phyloP scores from a whole-genome alignment of 2,329 filamentous ascomycete genomes.

The Talaromyces sp. region DNA sequence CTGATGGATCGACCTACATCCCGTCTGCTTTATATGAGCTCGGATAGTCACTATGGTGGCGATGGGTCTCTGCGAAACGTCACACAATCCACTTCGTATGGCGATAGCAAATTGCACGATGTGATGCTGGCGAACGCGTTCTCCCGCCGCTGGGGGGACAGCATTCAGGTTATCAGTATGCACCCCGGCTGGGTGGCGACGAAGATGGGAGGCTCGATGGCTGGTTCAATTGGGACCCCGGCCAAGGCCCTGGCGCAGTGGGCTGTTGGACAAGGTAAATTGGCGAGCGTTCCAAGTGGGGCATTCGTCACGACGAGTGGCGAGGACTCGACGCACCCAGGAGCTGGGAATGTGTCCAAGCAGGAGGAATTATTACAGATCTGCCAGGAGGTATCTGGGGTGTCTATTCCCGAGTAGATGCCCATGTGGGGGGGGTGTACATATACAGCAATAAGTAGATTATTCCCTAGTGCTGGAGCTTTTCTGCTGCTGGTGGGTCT shows the following conservation, averaged over 20 bases:
- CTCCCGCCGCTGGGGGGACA: conserved; percentile 48
- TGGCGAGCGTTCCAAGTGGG: conserved; percentile 22
- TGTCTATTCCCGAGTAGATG: conserved; percentile 1
- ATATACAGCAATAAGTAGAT: too few relatives aligned
- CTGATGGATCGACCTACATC: conserved; percentile 52
- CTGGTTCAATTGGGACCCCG: conserved; percentile 52
- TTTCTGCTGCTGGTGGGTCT: background rate
- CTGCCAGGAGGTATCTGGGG: conserved; percentile 30
- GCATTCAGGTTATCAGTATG: conserved; percentile 51
- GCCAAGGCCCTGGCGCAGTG: conserved; percentile 54
- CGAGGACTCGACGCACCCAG: conserved; percentile 25
- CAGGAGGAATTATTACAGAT: conserved; percentile 33
- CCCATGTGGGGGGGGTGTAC: too few relatives aligned
- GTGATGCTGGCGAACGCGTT: conserved; percentile 60
- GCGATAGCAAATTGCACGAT: conserved; percentile 60
- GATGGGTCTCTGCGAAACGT: conserved; percentile 44
- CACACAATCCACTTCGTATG: conserved; percentile 50
- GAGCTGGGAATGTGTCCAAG: conserved; percentile 29
- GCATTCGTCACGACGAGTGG: conserved; percentile 26
- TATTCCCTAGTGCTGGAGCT: background rate
- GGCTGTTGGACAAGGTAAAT: conserved; percentile 32
- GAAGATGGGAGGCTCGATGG: conserved; percentile 56
- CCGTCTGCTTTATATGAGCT: conserved; percentile 57
- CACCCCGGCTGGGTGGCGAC: conserved; percentile 60
- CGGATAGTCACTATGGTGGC: conserved; percentile 54